Conservation (phyloP, 768 basidiomycete species). For the Strobilomyces echinocephalus region DNA sequence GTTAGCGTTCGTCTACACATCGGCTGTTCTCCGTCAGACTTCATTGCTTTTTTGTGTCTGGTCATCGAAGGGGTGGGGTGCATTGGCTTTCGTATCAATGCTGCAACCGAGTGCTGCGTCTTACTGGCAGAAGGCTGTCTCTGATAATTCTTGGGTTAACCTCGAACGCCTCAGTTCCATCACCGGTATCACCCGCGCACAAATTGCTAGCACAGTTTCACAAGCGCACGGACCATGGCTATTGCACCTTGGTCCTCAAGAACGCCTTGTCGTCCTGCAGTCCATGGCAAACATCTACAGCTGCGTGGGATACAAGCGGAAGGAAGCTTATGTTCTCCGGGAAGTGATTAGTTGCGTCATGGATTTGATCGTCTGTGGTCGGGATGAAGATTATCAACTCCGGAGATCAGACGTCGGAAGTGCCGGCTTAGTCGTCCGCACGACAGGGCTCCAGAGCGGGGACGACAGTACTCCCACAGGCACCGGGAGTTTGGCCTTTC, state of each 20-base stretch:
- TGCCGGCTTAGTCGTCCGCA: slow-evolving; percentile 48
- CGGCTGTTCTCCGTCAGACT: slow-evolving; percentile 65
- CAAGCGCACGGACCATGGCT: slow-evolving; percentile 87
- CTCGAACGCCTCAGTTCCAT: slow-evolving; percentile 63
- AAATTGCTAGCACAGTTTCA: slow-evolving; percentile 60
- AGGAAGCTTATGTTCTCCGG: slow-evolving; percentile 82
- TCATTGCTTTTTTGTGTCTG: slow-evolving; percentile 73
- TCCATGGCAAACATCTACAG: slow-evolving; percentile 71
- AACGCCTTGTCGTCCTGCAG: slow-evolving; percentile 68
- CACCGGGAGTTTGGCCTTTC: slow-evolving; percentile 60
- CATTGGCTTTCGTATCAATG: slow-evolving; percentile 70
- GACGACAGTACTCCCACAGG: slow-evolving; percentile 13
- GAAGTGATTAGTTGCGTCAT: slow-evolving; percentile 82
- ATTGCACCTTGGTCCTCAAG: slow-evolving; percentile 68
- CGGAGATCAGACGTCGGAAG: slow-evolving; percentile 32
- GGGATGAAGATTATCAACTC: slow-evolving; percentile 61
- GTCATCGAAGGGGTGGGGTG: slow-evolving; percentile 87
- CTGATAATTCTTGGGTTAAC: slow-evolving; percentile 44
- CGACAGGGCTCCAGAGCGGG: slow-evolving; percentile 34
- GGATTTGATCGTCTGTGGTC: slow-evolving; percentile 81
- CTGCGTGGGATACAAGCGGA: slow-evolving; percentile 78
- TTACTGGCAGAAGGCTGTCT: slow-evolving; percentile 55
- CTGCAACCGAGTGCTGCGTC: slow-evolving; percentile 58
- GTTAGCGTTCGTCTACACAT: slow-evolving; percentile 63
- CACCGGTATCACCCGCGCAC: slow-evolving; percentile 65